A percentile compares a stretch with the other conserved stretches of the same genome.
These are phyloP conservation scores for Cucumis cinereus DNA, from an alignment of 306 rosid genomes.

Conservation along the genomic window DNA sequence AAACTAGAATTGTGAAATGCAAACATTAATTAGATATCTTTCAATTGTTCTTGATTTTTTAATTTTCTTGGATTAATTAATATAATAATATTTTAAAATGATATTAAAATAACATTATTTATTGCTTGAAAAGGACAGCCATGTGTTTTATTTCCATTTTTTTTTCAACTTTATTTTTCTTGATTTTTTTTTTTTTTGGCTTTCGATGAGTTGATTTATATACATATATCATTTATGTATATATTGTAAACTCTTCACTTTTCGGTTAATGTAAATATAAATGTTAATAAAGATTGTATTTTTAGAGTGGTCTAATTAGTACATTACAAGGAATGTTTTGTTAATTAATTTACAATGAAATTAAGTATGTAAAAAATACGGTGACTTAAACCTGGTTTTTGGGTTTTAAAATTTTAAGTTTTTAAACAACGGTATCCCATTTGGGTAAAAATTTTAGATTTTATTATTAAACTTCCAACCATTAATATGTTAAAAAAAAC, in stretches of 20 bases:
- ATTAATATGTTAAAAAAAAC: no score
- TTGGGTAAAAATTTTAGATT: no score
- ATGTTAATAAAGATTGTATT: neutral
- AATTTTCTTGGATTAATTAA: no score
- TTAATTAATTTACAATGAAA: neutral
- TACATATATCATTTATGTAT: neutral
- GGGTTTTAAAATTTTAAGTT: no score
- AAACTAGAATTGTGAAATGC: neutral
- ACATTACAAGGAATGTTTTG: neutral
- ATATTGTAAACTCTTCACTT: neutral
- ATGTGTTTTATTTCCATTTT: neutral
- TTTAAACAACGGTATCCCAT: no score
- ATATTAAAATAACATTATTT: neutral
- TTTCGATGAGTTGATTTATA: neutral
- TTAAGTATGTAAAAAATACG: neutral
- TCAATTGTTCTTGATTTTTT: neutral
- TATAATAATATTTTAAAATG: neutral
- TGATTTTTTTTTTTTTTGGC: neutral
- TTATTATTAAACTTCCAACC: no score
- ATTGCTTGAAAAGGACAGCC: conserved; percentile 1
- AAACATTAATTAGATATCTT: neutral
- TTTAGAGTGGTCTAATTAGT: neutral
- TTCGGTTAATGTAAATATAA: neutral
- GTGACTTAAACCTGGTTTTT: neutral
- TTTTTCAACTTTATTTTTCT: neutral